Evolutionary conservation across 148 eudicot genomes (phyloP).

Genomic region (Polygonum maritimum): DNA sequence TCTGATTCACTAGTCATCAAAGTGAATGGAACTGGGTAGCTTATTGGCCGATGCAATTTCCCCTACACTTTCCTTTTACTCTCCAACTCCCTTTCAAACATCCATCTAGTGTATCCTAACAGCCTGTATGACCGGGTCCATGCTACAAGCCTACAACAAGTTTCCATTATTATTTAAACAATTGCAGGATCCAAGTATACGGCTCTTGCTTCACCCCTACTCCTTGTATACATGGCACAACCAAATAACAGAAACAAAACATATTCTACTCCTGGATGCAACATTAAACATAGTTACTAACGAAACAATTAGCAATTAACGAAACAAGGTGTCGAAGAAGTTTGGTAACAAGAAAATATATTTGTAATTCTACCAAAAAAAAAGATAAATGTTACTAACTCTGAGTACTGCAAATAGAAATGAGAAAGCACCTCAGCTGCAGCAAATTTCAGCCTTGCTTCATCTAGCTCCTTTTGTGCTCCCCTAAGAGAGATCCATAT

Average conservation of each 20-base stretch:
- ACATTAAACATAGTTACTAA: background rate
- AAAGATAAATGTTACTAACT: background rate
- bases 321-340: background rate
- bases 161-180: background rate
- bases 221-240: background rate
- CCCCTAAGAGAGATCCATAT: slow-evolving; percentile 81
- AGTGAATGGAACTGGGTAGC: background rate
- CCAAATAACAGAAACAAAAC: background rate
- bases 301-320: background rate
- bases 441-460: slow-evolving; percentile 95
- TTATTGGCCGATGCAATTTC: background rate
- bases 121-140: background rate
- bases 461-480: slow-evolving; percentile 81
- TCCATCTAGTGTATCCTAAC: background rate
- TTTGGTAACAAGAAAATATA: background rate
- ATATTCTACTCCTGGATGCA: background rate
- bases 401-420: background rate
- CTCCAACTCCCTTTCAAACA: background rate
- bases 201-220: background rate
- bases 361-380: background rate
- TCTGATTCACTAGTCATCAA: background rate
- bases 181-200: background rate
- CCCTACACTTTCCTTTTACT: background rate
- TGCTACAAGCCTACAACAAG: background rate
- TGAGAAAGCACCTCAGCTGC: slow-evolving; percentile 75